Conservation (phyloP, 768 basidiomycete species). For the Boletus rufocinnamomeus region DNA sequence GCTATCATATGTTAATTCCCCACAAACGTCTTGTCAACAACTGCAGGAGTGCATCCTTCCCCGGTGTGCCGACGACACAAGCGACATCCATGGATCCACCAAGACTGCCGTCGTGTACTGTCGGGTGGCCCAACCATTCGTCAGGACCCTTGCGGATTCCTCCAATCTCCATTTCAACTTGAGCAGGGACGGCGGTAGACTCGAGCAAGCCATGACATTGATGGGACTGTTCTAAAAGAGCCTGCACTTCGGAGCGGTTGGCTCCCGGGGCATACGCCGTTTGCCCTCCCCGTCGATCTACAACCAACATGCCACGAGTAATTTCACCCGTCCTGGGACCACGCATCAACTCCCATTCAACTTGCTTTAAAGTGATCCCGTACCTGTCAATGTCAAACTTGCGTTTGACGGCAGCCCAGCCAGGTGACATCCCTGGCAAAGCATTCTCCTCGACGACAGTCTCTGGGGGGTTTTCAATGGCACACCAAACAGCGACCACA, state of each 20-base stretch:
- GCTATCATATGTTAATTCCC: constrained; percentile 30
- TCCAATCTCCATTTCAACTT: constrained; percentile 48
- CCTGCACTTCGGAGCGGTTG: constrained; percentile 66
- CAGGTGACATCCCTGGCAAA: constrained; percentile 37
- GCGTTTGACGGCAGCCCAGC: constrained; percentile 58
- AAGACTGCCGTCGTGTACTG: constrained; percentile 20
- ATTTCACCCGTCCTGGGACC: constrained; percentile 64
- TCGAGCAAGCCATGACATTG: constrained; percentile 42
- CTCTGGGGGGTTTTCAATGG: constrained; percentile 66
- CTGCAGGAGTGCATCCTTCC: constrained; percentile 49
- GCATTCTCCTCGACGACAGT: constrained; percentile 26
- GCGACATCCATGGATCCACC: constrained; percentile 40
- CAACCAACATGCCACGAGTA: constrained; percentile 85
- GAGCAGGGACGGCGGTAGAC: constrained; percentile 55
- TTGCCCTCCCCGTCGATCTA: constrained; percentile 70
- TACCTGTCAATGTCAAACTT: constrained; percentile 74
- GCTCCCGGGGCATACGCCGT: constrained; percentile 65
- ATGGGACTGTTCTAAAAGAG: constrained; percentile 44
- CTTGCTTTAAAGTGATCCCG: constrained; percentile 2
- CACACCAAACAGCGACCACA: constrained; percentile 87
- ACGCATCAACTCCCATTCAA: not conserved
- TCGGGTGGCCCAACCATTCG: constrained; percentile 23
- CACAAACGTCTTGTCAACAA: constrained; percentile 59
- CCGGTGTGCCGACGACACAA: constrained; percentile 66
- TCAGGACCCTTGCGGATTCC: constrained; percentile 17